Conservation (phyloP, 768 basidiomycete species). For the Boletus sp. region DNA sequence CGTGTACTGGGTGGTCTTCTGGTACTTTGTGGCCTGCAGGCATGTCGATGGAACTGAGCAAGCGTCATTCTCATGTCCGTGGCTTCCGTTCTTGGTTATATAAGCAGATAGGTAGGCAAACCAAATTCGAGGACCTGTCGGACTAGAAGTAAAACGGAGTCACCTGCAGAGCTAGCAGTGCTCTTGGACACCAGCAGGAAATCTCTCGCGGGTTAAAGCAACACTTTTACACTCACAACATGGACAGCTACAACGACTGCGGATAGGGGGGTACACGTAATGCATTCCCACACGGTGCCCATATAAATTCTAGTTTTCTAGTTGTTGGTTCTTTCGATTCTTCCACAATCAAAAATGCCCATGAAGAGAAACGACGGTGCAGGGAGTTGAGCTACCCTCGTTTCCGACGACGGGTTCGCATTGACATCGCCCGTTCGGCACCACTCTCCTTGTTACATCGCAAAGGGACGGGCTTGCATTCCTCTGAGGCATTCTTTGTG, state of each 20-base stretch:
- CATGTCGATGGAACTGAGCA: slow-evolving; percentile 17
- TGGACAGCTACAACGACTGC: too few relatives aligned
- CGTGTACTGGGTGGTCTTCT: slow-evolving; percentile 22
- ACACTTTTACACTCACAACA: neutral
- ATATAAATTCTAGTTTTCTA: slow-evolving; percentile 3
- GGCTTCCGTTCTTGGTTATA: slow-evolving; percentile 9
- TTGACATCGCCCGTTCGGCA: slow-evolving; percentile 68
- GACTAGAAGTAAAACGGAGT: too few relatives aligned
- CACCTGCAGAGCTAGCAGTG: neutral
- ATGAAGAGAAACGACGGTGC: slow-evolving; percentile 56
- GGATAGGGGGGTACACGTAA: slow-evolving; percentile 14
- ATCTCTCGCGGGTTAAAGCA: neutral
- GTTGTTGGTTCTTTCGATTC: slow-evolving; percentile 28
- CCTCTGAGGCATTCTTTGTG: slow-evolving; percentile 49
- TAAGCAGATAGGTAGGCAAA: slow-evolving; percentile 10
- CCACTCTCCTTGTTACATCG: slow-evolving; percentile 53
- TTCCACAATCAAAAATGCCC: slow-evolving; percentile 47
- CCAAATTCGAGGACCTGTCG: too few relatives aligned
- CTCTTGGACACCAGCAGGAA: neutral
- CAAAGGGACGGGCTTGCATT: slow-evolving; percentile 54
- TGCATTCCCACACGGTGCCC: slow-evolving; percentile 13
- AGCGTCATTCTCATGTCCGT: slow-evolving; percentile 1
- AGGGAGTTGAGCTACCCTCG: slow-evolving; percentile 53
- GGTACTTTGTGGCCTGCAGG: slow-evolving; percentile 24
- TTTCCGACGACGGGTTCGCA: slow-evolving; percentile 37